A percentile compares a stretch with the other conserved stretches of the same genome.
phyloP scores from a whole-genome alignment of 495 filamentous ascomycete genomes.

The Hypoxylon lienhwacheense region DNA sequence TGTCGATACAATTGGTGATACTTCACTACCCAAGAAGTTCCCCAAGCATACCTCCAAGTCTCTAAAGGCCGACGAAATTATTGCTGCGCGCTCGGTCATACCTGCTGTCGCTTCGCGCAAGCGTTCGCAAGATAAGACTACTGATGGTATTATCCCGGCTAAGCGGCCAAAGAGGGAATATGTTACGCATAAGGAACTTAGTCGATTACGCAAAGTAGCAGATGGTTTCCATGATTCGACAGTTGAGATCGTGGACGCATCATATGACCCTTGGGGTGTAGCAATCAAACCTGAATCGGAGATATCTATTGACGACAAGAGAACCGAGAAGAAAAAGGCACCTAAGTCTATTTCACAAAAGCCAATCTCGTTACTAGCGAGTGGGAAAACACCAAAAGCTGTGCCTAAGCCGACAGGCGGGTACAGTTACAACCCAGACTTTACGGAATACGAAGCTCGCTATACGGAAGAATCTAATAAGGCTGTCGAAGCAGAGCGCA shows the following conservation, averaged over 20 bases:
- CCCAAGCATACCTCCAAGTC: constrained; percentile 66
- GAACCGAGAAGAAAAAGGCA: constrained; percentile 59
- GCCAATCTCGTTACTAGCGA: constrained; percentile 77
- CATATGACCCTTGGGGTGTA: constrained; percentile 75
- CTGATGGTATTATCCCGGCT: constrained; percentile 66
- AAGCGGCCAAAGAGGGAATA: constrained; percentile 76
- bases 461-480: constrained; percentile 72
- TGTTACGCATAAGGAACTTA: constrained; percentile 78
- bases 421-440: constrained; percentile 87
- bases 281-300: constrained; percentile 49
- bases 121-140: constrained; percentile 59
- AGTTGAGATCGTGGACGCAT: constrained; percentile 56
- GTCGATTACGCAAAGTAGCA: constrained; percentile 73
- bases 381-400: constrained; percentile 74
- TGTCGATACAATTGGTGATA: constrained; percentile 73
- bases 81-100: constrained; percentile 78
- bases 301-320: constrained; percentile 24
- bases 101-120: constrained; percentile 76
- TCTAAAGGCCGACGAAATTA: constrained; percentile 87
- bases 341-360: constrained; percentile 75
- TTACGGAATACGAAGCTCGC: constrained; percentile 78
- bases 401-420: constrained; percentile 76
- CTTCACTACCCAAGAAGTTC: constrained; percentile 60
- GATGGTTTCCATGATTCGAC: constrained; percentile 64
- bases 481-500: constrained; percentile 77